phyloP scores from a whole-genome alignment of 2,329 filamentous ascomycete genomes.

The Onygena corvina region DNA sequence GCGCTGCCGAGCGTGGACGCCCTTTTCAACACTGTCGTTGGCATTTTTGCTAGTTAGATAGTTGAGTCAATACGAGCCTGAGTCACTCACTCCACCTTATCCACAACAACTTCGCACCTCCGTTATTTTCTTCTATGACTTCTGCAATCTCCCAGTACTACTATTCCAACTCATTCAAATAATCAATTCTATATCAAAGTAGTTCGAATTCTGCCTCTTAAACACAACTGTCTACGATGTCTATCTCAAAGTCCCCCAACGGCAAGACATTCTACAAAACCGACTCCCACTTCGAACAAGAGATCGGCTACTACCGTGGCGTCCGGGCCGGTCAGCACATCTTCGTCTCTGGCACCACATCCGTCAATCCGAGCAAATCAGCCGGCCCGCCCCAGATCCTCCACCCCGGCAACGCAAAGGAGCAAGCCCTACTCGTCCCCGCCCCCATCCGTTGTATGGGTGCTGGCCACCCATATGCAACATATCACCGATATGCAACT shows the following conservation, averaged over 20 bases:
- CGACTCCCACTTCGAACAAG: slow-evolving; percentile 27
- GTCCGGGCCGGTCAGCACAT: slow-evolving; percentile 27
- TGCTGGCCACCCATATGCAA: no score
- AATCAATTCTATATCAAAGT: neutral
- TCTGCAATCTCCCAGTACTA: no score
- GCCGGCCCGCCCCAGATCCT: slow-evolving; percentile 21
- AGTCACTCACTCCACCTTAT: neutral
- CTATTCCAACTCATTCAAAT: no score
- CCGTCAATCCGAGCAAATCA: slow-evolving; percentile 26
- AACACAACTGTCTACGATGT: slow-evolving; percentile 5
- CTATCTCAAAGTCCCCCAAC: slow-evolving; percentile 9
- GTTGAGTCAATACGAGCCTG: slow-evolving; percentile 8
- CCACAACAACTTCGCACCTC: no score
- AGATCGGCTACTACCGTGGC: slow-evolving; percentile 30
- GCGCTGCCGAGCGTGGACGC: slow-evolving; percentile 28
- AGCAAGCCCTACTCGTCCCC: slow-evolving; percentile 25
- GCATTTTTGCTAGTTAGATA: slow-evolving; percentile 19
- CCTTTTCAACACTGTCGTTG: slow-evolving; percentile 31
- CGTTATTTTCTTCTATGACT: neutral
- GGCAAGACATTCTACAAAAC: slow-evolving; percentile 23
- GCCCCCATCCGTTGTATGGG: no score
- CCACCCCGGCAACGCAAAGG: slow-evolving; percentile 23
- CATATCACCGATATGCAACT: no score
- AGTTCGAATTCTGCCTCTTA: neutral
- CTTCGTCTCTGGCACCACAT: slow-evolving; percentile 31